Evolutionary conservation across 1,284 basidiomycete species (phyloP).

Genomic region (Tetrapyrgos nigripes): DNA sequence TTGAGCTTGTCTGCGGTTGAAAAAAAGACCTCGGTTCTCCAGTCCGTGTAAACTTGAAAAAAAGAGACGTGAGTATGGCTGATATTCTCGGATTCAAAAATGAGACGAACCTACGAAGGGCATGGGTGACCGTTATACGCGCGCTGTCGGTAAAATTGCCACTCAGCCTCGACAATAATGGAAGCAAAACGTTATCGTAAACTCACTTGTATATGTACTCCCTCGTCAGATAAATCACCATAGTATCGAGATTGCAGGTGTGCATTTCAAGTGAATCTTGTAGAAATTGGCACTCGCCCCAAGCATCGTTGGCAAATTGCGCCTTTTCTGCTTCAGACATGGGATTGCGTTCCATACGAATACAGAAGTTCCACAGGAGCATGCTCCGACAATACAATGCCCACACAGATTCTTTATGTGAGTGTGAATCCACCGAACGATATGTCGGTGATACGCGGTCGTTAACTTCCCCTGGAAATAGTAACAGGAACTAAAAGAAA

Average conservation of each 20-base stretch:
- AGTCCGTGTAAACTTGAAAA: conserved; percentile 54
- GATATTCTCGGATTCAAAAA: conserved; percentile 29
- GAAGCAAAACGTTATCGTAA: conserved; percentile 18
- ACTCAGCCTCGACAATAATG: conserved; percentile 11
- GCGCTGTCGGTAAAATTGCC: conserved; percentile 47
- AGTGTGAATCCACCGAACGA: conserved; percentile 43
- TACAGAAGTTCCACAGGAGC: conserved; percentile 77
- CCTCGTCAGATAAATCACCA: conserved; percentile 68
- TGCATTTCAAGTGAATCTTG: conserved; percentile 71
- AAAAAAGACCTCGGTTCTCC: conserved; percentile 49
- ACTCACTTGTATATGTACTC: conserved; percentile 81
- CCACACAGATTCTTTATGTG: conserved; percentile 78
- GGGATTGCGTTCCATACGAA: conserved; percentile 50
- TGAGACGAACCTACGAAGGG: conserved; percentile 64
- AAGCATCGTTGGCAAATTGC: conserved; percentile 63
- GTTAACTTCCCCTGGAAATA: conserved; percentile 60
- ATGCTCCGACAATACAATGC: conserved; percentile 80
- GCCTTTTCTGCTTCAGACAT: conserved; percentile 53
- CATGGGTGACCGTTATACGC: conserved; percentile 69
- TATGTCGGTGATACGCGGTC: conserved; percentile 51
- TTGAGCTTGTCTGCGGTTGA: conserved; percentile 71
- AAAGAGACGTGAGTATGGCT: conserved; percentile 22
- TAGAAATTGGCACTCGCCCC: conserved; percentile 66
- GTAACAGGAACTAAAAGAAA: conserved; percentile 40
- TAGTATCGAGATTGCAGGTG: conserved; percentile 69